phyloP scores from a whole-genome alignment of 2,329 filamentous ascomycete species.

The Atkinsonella hypoxylon region DNA sequence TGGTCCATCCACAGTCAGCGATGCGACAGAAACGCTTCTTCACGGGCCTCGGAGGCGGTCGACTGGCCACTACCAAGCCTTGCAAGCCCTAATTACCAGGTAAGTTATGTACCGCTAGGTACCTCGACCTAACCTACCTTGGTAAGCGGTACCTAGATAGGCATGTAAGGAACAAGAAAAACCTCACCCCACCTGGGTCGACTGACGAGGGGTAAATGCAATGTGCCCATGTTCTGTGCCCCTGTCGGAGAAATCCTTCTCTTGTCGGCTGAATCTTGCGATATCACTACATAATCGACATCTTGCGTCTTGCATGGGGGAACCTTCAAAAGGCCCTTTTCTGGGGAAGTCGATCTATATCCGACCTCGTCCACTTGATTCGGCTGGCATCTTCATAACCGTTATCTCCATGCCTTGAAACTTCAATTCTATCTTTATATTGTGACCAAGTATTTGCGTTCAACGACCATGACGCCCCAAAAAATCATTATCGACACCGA shows the following conservation, averaged over 20 bases:
- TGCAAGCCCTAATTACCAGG: neutral
- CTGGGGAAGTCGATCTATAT: neutral
- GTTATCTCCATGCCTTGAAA: too few relatives aligned
- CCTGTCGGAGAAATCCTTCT: neutral
- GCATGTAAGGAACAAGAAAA: too few relatives aligned
- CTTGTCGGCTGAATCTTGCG: neutral
- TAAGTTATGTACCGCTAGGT: too few relatives aligned
- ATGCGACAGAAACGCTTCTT: neutral
- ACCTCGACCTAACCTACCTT: too few relatives aligned
- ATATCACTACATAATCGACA: neutral
- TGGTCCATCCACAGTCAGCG: neutral
- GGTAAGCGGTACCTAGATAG: too few relatives aligned
- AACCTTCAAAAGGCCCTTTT: neutral
- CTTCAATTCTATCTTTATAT: neutral
- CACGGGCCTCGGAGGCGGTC: neutral
- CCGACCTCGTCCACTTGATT: too few relatives aligned
- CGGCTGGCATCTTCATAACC: too few relatives aligned
- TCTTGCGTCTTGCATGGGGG: constrained; percentile 2
- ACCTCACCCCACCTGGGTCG: neutral
- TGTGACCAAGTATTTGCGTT: neutral
- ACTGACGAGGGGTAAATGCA: neutral
- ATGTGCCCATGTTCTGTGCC: neutral
- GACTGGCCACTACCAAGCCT: neutral
- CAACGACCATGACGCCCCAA: constrained; percentile 47
- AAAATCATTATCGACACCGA: constrained; percentile 95